These are phyloP conservation scores for Fistulinella cinereoalba DNA, from an alignment of 1,284 basidiomycete genomes.

Conservation along the genomic window DNA sequence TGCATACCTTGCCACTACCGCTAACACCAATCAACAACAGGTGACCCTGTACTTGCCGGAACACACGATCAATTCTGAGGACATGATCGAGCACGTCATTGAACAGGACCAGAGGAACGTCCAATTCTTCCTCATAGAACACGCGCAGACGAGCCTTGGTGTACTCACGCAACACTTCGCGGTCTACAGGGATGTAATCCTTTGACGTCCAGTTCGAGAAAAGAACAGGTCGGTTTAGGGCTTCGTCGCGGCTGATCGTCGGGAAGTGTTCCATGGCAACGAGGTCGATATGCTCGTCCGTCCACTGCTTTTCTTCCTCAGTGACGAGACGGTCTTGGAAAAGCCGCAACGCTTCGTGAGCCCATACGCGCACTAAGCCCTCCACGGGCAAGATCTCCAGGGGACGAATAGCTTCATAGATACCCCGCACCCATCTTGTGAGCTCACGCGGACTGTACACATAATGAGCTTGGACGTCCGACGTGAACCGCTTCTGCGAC, in stretches of 20 bases:
- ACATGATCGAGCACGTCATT: conserved; percentile 99
- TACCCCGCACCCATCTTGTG: conserved; percentile 96
- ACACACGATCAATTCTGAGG: conserved; percentile 96
- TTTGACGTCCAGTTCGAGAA: conserved; percentile 99
- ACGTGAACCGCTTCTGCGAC: conserved; percentile 93
- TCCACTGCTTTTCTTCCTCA: conserved; percentile 92
- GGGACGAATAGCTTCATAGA: conserved; percentile 95
- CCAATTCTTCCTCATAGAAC: conserved; percentile 97
- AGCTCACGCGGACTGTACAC: conserved; percentile 99
- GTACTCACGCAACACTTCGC: conserved; percentile 92
- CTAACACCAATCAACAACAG: conserved; percentile 95
- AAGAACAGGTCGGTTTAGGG: conserved; percentile 85
- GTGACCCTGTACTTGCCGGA: conserved; percentile 97
- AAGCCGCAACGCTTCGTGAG: conserved; percentile 94
- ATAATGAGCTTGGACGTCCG: conserved; percentile 96
- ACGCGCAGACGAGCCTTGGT: conserved; percentile 94
- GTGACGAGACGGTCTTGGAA: conserved; percentile 97
- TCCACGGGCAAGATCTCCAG: conserved; percentile 89
- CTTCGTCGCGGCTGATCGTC: conserved; percentile 81
- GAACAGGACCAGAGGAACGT: conserved; percentile 97
- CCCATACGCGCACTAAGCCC: conserved; percentile 96
- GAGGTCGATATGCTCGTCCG: conserved; percentile 88
- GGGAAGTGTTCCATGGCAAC: conserved; percentile 90
- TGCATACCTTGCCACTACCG: conserved; percentile 95
- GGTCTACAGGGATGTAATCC: conserved; percentile 92